A percentile compares a stretch with the other conserved stretches of the same genome.
These are phyloP conservation scores for Myxozyma sirexii DNA, from an alignment of 805 yeast species.

Conservation along the genomic window DNA sequence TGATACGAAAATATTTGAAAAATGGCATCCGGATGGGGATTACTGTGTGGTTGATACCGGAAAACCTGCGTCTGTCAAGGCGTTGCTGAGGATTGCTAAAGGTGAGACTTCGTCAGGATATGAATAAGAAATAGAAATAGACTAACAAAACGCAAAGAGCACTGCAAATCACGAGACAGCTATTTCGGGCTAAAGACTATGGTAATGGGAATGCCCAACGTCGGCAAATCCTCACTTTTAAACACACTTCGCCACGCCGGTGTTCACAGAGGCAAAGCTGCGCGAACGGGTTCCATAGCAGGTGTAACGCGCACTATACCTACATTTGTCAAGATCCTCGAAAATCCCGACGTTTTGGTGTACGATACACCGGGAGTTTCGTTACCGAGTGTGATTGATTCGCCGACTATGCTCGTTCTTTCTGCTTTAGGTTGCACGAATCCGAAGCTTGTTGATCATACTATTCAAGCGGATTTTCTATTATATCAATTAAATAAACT, in stretches of 20 bases:
- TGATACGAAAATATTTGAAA: conserved; percentile 45
- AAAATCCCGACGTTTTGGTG: conserved; percentile 64
- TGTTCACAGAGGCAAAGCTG: conserved; percentile 59
- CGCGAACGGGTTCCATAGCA: conserved; percentile 81
- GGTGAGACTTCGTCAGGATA: conserved; percentile 38
- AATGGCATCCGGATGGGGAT: conserved; percentile 55
- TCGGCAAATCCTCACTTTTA: conserved; percentile 90
- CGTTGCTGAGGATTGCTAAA: conserved; percentile 54
- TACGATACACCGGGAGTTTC: conserved; percentile 95
- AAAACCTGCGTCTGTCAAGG: conserved; percentile 51
- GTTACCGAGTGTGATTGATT: conserved; percentile 67
- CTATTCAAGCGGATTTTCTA: conserved; percentile 82
- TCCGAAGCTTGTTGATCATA: conserved; percentile 72
- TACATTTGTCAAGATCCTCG: conserved; percentile 66
- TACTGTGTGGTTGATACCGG: conserved; percentile 64
- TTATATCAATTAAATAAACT: conserved; percentile 64
- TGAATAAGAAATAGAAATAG: conserved; percentile 45
- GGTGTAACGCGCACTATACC: conserved; percentile 86
- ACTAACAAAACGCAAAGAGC: conserved; percentile 43
- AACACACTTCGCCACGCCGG: conserved; percentile 66
- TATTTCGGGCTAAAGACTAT: conserved; percentile 79
- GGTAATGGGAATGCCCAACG: conserved; percentile 94
- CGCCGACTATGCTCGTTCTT: conserved; percentile 72
- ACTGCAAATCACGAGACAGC: conserved; percentile 47
- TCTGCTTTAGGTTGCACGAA: conserved; percentile 77